Evolutionary conservation across 208 protist species (phyloP).

Genomic region (Leishmania turanica): DNA sequence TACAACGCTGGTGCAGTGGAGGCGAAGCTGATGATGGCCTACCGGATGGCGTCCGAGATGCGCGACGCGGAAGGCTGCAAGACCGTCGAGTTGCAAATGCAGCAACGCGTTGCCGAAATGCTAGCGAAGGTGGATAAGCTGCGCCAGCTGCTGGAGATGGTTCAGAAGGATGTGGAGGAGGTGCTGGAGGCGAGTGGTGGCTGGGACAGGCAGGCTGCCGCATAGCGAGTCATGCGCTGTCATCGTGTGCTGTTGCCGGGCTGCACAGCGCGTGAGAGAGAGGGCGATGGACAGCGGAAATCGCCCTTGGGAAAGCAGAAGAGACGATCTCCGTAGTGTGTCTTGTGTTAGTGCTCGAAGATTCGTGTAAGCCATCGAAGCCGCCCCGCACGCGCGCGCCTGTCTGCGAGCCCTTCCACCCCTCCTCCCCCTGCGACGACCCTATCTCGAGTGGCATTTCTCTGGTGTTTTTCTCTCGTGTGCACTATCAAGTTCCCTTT

Average conservation of each 20-base stretch:
- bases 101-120: slow-evolving; percentile 23
- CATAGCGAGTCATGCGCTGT: background rate
- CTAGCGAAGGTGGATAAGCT: slow-evolving; percentile 35
- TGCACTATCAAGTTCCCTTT: slow-evolving; percentile 5
- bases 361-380: background rate
- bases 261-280: background rate
- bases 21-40: slow-evolving; percentile 43
- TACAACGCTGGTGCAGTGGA: slow-evolving; percentile 48
- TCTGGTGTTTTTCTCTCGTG: slow-evolving; percentile 23
- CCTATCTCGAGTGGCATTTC: background rate
- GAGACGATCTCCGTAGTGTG: background rate
- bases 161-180: slow-evolving; percentile 50
- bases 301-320: background rate
- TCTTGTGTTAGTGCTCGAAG: background rate
- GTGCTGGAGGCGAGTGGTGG: slow-evolving; percentile 31
- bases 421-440: background rate
- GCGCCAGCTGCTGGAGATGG: slow-evolving; percentile 38
- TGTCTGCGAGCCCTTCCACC: background rate
- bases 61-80: slow-evolving; percentile 31
- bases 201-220: background rate
- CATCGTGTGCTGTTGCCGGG: background rate
- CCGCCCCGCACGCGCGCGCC: background rate
- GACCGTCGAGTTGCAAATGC: slow-evolving; percentile 45
- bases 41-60: slow-evolving; percentile 41
- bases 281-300: background rate